These are phyloP conservation scores for Acanthamoeba lenticulata DNA, from an alignment of 208 protist genomes.

Conservation along the genomic window DNA sequence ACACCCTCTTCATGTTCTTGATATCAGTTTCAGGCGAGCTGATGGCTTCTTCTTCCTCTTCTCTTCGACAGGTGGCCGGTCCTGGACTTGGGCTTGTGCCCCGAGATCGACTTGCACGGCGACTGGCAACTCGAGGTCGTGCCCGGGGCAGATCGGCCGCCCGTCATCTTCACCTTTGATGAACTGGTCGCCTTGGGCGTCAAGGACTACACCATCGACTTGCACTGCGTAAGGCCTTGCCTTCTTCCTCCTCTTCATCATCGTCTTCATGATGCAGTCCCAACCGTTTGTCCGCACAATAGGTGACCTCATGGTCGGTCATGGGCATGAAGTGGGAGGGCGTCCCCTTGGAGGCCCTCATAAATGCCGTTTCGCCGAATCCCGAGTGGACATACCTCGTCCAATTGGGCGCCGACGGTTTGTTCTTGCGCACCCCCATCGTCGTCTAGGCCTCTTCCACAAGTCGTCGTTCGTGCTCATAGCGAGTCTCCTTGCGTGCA, in stretches of 20 bases:
- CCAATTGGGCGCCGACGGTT: neutral
- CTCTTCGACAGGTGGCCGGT: neutral
- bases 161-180: neutral
- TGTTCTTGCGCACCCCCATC: neutral
- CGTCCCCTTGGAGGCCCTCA: neutral
- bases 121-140: neutral
- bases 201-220: neutral
- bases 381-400: neutral
- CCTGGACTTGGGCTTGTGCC: neutral
- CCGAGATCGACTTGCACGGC: neutral
- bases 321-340: neutral
- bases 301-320: neutral
- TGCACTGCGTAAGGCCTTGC: neutral
- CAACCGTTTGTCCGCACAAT: neutral
- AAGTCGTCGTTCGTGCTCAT: neutral
- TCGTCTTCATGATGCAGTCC: neutral
- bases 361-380: neutral
- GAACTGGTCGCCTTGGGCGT: neutral
- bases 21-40: neutral
- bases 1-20: neutral
- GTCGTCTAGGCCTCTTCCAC: neutral
- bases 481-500: neutral
- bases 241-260: neutral
- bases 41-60: neutral
- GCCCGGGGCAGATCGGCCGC: neutral